A percentile compares a stretch with the other conserved stretches of the same genome.
Evolutionary conservation across 1,139 yeast species (phyloP).

Genomic region (Keqinozyma sinolaborantium): DNA sequence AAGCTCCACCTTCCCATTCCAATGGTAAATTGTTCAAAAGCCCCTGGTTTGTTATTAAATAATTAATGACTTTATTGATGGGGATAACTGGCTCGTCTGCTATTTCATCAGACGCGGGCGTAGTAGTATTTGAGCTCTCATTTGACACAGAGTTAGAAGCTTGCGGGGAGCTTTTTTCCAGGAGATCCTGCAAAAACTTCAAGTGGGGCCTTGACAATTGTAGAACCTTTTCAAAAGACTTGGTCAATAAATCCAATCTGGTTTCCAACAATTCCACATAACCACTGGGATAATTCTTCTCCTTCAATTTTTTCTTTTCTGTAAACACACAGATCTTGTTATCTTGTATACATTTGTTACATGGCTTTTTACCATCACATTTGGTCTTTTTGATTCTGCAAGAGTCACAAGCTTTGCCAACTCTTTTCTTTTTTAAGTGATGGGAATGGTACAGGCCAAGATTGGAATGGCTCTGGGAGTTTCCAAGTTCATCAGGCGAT

Average conservation of each 20-base stretch:
- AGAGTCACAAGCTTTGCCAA: constrained; percentile 79
- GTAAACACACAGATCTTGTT: constrained; percentile 75
- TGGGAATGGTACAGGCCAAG: constrained; percentile 8
- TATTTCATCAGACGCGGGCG: background rate
- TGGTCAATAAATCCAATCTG: constrained; percentile 58
- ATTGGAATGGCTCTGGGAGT: constrained; percentile 1
- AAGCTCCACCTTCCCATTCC: constrained; percentile 45
- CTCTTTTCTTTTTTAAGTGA: constrained; percentile 55
- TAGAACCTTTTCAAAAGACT: constrained; percentile 45
- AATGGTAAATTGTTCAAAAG: constrained; percentile 35
- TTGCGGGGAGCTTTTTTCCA: background rate
- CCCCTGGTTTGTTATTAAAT: constrained; percentile 36
- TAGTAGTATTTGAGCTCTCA: background rate
- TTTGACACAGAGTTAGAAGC: background rate
- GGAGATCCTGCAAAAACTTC: constrained; percentile 23
- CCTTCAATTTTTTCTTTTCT: constrained; percentile 60
- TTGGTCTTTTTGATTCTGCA: constrained; percentile 73
- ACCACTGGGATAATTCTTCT: constrained; percentile 59
- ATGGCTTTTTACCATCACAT: constrained; percentile 78
- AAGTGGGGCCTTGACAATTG: constrained; percentile 34
- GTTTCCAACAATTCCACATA: constrained; percentile 72
- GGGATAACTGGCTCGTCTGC: constrained; percentile 26
- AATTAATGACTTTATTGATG: constrained; percentile 47
- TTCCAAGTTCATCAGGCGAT: constrained; percentile 18
- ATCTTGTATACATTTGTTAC: constrained; percentile 64